Evolutionary conservation across 1,139 yeast species (phyloP), one percentile per base, ranked within the genome.

Genomic region (Nadsonia starkeyi-henricii): DNA sequence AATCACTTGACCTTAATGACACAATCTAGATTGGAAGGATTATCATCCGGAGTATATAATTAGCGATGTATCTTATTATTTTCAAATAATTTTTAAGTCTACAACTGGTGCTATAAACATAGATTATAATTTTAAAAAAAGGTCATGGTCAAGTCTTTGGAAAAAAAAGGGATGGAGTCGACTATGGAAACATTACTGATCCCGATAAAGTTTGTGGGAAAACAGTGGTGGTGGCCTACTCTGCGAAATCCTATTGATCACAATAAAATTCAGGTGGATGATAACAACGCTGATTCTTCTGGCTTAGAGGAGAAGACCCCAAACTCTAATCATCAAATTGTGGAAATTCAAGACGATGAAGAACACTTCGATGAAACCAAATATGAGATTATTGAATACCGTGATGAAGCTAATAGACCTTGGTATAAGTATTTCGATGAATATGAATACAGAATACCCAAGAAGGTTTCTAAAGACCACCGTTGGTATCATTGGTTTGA

Each of bases 381-480:
- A 26, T n/a, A 15, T 15, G 39, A 33, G 39, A 15, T 42, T 21
- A 33, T 46, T 21, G 48, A 46, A 36, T 46, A 46, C 42, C 19
- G 48, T 21, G 48, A 46, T 36, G 48, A 46, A 36, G 36, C 45
- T 42, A 46, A 46, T 33, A 41, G 48, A 1, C 48, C 48, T 2
- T 42, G 48, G 48, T 46, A 42, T 41, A 46, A 46, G 45, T 46
- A 36, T 19, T 46, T 46, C n/a, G 48, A 46, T 19, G 48, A 46
- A 44, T 46, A 46, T 26, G 48, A 46, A 19, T 46, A 46, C 36
- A 42, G 48, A 23, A 13, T 33, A 8, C 9, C 39, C 15, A 26
- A 26, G 30, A 12, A 7, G 30, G 44, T 30, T 13, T 42, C 43
- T 33, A 45, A 41, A 30, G 41, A 45, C 47, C 45, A 46, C 23